A percentile compares a stretch with the other conserved stretches of the same genome.
Conservation (phyloP, 306 rosid species). For the Erythrophleum fordii region DNA sequence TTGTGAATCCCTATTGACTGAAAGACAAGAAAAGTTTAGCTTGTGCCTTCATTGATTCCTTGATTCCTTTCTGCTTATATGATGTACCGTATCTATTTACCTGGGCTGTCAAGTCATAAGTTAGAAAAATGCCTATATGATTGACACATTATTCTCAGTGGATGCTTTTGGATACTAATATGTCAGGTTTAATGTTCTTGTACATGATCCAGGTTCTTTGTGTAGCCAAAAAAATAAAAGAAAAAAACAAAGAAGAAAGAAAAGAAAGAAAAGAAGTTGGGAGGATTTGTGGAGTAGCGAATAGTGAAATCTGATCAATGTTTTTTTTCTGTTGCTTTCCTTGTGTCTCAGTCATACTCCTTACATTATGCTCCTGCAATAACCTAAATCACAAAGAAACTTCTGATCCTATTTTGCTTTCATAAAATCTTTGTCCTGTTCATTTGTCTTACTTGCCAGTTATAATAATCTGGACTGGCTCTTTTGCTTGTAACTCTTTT, state of each 20-base stretch:
- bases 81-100: background rate
- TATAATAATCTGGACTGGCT: background rate
- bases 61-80: background rate
- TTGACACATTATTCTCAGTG: background rate
- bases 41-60: slow-evolving; percentile 8
- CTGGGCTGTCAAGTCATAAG: slow-evolving; percentile 11
- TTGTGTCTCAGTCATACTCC: background rate
- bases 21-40: background rate
- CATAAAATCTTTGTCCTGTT: background rate
- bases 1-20: background rate
- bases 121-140: background rate
- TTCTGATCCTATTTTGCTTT: background rate
- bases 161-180: background rate
- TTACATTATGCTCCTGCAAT: background rate
- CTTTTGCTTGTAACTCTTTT: background rate
- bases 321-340: background rate
- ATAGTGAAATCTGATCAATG: background rate
- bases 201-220: background rate
- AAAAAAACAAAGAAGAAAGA: too few species aligned
- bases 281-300: background rate
- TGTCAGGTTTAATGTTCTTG: background rate
- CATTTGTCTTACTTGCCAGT: background rate
- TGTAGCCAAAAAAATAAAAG: too few species aligned
- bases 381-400: background rate
- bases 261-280: background rate